phyloP scores from a whole-genome alignment of 2,329 filamentous ascomycete species.

The Fusarium pilosicola region DNA sequence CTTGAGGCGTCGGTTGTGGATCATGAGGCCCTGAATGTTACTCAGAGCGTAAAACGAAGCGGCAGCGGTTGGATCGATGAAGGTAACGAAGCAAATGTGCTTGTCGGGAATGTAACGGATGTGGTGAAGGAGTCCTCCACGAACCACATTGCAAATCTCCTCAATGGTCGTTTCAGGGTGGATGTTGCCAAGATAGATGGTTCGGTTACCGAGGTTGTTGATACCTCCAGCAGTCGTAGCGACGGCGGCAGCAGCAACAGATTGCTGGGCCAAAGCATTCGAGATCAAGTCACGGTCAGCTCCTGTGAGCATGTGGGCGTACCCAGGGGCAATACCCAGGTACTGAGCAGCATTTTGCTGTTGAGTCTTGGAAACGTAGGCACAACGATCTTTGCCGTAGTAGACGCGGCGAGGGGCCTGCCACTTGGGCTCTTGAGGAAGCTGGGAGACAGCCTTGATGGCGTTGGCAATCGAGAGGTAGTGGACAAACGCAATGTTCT shows the following conservation, averaged over 20 bases:
- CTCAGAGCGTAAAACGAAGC: constrained; percentile 98
- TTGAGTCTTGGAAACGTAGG: constrained; percentile 99
- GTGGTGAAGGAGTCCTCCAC: constrained; percentile 94
- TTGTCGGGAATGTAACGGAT: constrained; percentile 99
- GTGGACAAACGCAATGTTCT: constrained; percentile 97
- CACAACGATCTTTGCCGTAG: constrained; percentile 98
- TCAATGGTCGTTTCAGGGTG: constrained; percentile 99
- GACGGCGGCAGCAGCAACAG: constrained; percentile 94
- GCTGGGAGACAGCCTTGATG: constrained; percentile 96
- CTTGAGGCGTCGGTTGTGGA: constrained; percentile 96
- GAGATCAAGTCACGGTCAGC: constrained; percentile 97
- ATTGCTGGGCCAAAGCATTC: constrained; percentile 95
- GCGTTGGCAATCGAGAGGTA: constrained; percentile 98
- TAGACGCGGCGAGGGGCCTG: constrained; percentile 94
- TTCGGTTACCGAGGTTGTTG: constrained; percentile 96
- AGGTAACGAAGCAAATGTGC: constrained; percentile 99
- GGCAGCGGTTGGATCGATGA: constrained; percentile 97
- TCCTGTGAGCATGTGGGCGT: constrained; percentile 94
- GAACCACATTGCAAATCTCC: constrained; percentile 99
- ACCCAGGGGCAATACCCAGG: constrained; percentile 94
- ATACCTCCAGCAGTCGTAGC: constrained; percentile 96
- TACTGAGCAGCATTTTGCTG: constrained; percentile 99
- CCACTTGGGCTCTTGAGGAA: constrained; percentile 97
- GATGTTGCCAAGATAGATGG: constrained; percentile 98
- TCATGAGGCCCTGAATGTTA: constrained; percentile 98